Evolutionary conservation across 1,139 yeast species (phyloP), one percentile per base, ranked within the genome.

Genomic region (Eremothecium cymbalariae): DNA sequence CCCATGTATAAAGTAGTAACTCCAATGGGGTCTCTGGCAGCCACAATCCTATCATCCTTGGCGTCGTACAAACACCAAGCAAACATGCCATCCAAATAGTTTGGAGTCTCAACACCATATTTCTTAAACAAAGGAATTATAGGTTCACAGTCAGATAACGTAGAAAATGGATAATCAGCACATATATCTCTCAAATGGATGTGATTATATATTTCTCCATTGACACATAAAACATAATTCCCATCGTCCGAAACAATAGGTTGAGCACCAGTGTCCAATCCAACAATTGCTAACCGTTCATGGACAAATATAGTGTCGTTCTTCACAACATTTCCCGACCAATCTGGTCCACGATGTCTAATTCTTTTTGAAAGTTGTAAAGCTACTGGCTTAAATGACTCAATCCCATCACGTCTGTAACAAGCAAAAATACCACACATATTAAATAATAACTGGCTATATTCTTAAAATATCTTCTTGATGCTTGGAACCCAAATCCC

Each of bases 341-440:
- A 90, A 66, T 90, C 98, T 48, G 98, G 98, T 52, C 98, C 98
- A 65, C 98, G 81, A 65, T 90, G 98, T 67, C 98, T 81, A 60
- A 88, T 80, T 63, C 86, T 73, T 65, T 86, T 88, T 46, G 97
- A 74, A 58, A 84, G 72, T 60, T 84, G 93, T 46, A 90, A 70
- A 32, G 97, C 97, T 58, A 77, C 78, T 40, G 79, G 73, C 65
- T 88, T 90, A 72, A 84, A 90, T 40, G 70, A 65, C 52, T 80
- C 78, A 42, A 83, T 77, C 46, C 85, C 82, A 33, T 78, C 81
- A 57, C 82, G 88, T 63, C 71, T 78, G 64, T 72, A 85, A 40
- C 94, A 86, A 45, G 96, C 96, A 60, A 85, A 90, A 53, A 90
- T 88, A 65, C 97, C 98, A 79, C 97, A 93, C 98, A 90, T 93